phyloP scores from a whole-genome alignment of 75 land plant genomes.

The Pinus tabuliformis region DNA sequence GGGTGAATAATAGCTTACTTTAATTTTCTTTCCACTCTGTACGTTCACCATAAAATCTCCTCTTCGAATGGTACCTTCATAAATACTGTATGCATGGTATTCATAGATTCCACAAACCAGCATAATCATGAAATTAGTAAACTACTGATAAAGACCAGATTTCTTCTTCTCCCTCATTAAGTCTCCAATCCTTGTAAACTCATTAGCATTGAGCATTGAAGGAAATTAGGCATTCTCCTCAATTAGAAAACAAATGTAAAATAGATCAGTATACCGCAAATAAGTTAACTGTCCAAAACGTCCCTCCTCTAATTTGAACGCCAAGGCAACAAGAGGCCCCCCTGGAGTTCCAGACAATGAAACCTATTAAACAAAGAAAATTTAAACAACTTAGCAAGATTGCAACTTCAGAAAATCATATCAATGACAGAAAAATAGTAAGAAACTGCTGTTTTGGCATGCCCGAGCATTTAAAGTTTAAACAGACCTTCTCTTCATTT shows the following conservation, averaged over 20 bases:
- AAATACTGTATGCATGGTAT: constrained; percentile 54
- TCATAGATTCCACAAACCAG: neutral
- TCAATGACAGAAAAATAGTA: neutral
- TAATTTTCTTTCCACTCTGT: constrained; percentile 89
- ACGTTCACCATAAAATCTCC: constrained; percentile 90
- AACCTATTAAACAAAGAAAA: constrained; percentile 40
- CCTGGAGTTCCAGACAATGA: constrained; percentile 71
- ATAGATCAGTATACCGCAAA: constrained; percentile 54
- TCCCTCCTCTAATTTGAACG: constrained; percentile 98
- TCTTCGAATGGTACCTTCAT: constrained; percentile 88
- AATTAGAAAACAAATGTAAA: neutral
- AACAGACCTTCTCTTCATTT: constrained; percentile 88
- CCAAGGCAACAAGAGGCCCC: constrained; percentile 93
- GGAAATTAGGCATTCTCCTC: neutral
- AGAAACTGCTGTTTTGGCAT: neutral
- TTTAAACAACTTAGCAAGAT: neutral
- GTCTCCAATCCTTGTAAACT: neutral
- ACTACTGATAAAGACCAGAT: neutral
- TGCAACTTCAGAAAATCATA: neutral
- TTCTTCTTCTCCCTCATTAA: neutral
- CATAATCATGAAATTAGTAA: neutral
- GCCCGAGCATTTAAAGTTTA: neutral
- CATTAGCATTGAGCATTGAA: neutral
- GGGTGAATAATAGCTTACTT: constrained; percentile 35
- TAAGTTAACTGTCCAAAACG: constrained; percentile 98